A percentile compares a stretch with the other conserved stretches of the same genome.
Conservation (phyloP, 495 filamentous ascomycete genomes). For the Peziza echinospora region DNA sequence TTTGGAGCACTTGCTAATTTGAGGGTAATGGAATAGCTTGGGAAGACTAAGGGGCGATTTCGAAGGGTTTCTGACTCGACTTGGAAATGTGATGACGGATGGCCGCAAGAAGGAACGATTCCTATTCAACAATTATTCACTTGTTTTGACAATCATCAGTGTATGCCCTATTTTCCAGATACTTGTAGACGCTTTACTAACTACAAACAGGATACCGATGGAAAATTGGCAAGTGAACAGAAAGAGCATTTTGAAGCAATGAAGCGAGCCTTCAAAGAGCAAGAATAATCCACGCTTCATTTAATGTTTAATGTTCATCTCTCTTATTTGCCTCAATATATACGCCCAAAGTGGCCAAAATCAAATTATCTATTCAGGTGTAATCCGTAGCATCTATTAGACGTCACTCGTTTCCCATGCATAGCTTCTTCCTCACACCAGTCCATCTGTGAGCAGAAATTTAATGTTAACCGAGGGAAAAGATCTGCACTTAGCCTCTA, state of each 20-base stretch:
- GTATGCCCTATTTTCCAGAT: background rate
- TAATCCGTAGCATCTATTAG: no score
- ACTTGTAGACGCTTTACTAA: constrained; percentile 11
- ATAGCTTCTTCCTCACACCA: no score
- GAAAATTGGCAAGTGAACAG: constrained; percentile 57
- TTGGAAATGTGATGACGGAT: constrained; percentile 29
- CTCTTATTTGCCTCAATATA: background rate
- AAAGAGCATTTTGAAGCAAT: constrained; percentile 42
- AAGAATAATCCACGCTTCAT: background rate
- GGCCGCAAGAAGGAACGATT: constrained; percentile 66
- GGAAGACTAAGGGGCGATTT: constrained; percentile 52
- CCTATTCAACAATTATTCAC: constrained; percentile 79
- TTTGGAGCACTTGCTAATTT: background rate
- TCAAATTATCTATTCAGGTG: no score
- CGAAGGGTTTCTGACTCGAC: constrained; percentile 50
- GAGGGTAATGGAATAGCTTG: constrained; percentile 26
- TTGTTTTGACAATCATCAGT: constrained; percentile 54
- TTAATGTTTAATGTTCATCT: background rate
- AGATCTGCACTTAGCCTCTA: no score
- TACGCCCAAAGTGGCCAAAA: no score
- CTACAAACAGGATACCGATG: constrained; percentile 38
- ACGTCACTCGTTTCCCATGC: no score
- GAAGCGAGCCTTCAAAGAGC: constrained; percentile 24
- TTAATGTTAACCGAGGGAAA: no score
- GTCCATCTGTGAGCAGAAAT: no score